Evolutionary conservation across 495 filamentous ascomycete species (phyloP).

Genomic region (Penicillium diatomitis): DNA sequence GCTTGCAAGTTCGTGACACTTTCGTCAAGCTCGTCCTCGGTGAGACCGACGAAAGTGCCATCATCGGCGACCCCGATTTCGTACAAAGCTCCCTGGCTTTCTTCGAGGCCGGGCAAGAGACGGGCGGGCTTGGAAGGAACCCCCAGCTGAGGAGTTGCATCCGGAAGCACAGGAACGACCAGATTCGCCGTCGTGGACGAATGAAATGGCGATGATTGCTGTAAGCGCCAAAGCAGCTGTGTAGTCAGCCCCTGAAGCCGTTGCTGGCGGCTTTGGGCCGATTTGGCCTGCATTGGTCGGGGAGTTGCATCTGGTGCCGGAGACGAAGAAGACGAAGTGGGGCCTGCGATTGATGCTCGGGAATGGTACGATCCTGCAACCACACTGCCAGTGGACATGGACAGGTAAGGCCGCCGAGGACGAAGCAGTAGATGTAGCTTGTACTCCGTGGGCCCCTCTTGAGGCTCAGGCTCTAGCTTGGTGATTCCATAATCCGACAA

Average conservation of each 20-base stretch:
- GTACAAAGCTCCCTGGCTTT: constrained; percentile 86
- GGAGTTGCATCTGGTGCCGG: constrained; percentile 16
- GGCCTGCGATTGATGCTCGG: constrained; percentile 16
- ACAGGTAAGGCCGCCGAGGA: constrained; percentile 62
- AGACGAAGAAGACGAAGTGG: constrained; percentile 14
- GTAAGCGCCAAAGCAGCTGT: constrained; percentile 87
- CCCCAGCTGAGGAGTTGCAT: constrained; percentile 45
- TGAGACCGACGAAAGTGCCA: constrained; percentile 83
- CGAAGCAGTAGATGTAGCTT: constrained; percentile 88
- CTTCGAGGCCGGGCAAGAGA: constrained; percentile 74
- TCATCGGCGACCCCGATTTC: constrained; percentile 96
- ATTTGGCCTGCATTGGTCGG: constrained; percentile 21
- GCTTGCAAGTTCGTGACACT: constrained; percentile 71
- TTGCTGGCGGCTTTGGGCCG: constrained; percentile 56
- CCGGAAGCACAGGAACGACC: constrained; percentile 63
- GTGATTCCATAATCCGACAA: constrained; percentile 62
- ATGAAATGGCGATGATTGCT: constrained; percentile 90
- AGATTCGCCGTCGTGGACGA: constrained; percentile 60
- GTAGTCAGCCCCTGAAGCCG: constrained; percentile 86
- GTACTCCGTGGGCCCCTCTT: constrained; percentile 91
- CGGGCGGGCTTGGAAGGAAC: constrained; percentile 50
- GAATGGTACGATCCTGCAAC: constrained; percentile 53
- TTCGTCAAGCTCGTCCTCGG: constrained; percentile 83
- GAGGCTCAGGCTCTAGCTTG: constrained; percentile 80
- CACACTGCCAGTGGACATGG: constrained; percentile 50